A percentile compares a stretch with the other conserved stretches of the same genome.
Evolutionary conservation across 2,329 filamentous ascomycete species (phyloP).

Genomic region (Colletotrichum coccodes): DNA sequence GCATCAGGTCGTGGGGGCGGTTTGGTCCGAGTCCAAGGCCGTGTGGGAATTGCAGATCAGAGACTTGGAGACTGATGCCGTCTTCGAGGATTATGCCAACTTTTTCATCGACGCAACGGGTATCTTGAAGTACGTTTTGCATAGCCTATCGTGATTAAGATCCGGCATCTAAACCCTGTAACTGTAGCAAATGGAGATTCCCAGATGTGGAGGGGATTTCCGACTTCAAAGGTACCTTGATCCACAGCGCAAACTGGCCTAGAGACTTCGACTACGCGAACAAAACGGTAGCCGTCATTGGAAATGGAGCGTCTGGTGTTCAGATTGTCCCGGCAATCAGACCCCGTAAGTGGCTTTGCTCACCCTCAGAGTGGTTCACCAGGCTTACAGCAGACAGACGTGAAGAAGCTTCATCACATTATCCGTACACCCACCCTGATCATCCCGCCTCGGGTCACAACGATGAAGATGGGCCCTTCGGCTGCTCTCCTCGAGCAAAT

Average conservation of each 20-base stretch:
- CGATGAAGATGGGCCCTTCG: conserved; percentile 46
- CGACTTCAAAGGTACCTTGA: conserved; percentile 56
- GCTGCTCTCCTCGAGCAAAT: conserved; percentile 38
- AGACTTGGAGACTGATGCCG: conserved; percentile 48
- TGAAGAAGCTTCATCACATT: conserved; percentile 52
- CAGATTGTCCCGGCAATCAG: conserved; percentile 64
- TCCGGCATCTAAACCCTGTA: conserved; percentile 31
- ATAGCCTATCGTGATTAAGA: not conserved
- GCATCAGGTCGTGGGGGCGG: conserved; percentile 53
- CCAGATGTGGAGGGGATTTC: conserved; percentile 58
- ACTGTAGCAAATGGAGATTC: conserved; percentile 61
- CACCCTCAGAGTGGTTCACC: not conserved
- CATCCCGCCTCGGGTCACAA: conserved; percentile 46
- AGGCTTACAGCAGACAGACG: conserved; percentile 42
- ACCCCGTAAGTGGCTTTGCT: conserved; percentile 43
- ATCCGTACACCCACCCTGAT: conserved; percentile 56
- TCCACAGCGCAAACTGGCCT: conserved; percentile 66
- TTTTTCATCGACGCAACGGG: conserved; percentile 62
- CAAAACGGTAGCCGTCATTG: conserved; percentile 66
- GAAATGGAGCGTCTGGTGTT: conserved; percentile 64
- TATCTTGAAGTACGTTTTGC: conserved; percentile 60
- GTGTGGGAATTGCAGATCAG: conserved; percentile 54
- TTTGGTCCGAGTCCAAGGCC: conserved; percentile 55
- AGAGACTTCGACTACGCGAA: conserved; percentile 57
- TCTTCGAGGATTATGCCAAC: conserved; percentile 56